phyloP scores from a whole-genome alignment of 441 rosid genomes.

The Erysimum pusillum region DNA sequence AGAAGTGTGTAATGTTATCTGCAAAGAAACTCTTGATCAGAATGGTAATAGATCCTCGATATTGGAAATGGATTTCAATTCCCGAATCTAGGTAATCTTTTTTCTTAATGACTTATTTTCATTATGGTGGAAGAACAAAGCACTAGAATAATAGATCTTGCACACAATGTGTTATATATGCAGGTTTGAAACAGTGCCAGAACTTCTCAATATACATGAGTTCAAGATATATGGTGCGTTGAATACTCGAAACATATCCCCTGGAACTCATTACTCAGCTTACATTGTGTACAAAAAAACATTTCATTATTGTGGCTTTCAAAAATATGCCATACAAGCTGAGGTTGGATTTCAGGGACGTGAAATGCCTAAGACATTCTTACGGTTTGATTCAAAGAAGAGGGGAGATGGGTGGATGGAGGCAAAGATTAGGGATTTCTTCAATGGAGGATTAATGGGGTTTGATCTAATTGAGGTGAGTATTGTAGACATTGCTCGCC shows the following conservation, averaged over 20 bases:
- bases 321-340: neutral
- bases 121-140: too few relatives aligned
- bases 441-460: neutral
- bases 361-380: neutral
- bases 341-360: neutral
- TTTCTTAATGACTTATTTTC: neutral
- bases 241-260: neutral
- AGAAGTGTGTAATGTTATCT: conserved; percentile 50
- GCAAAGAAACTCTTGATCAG: conserved; percentile 54
- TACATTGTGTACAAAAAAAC: neutral
- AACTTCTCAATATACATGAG: neutral
- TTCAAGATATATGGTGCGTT: neutral
- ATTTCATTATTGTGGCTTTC: neutral
- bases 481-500: neutral
- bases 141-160: too few relatives aligned
- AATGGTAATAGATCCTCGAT: conserved; percentile 54
- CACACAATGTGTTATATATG: too few relatives aligned
- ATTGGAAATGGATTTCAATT: conserved; percentile 55
- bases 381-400: neutral
- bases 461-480: neutral
- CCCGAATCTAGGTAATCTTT: neutral
- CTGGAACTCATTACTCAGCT: neutral
- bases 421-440: neutral
- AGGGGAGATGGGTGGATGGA: neutral
- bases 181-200: neutral